Base-by-base conservation (phyloP, 2,329 filamentous ascomycete species). In the Acrocalymma vagum region DNA sequence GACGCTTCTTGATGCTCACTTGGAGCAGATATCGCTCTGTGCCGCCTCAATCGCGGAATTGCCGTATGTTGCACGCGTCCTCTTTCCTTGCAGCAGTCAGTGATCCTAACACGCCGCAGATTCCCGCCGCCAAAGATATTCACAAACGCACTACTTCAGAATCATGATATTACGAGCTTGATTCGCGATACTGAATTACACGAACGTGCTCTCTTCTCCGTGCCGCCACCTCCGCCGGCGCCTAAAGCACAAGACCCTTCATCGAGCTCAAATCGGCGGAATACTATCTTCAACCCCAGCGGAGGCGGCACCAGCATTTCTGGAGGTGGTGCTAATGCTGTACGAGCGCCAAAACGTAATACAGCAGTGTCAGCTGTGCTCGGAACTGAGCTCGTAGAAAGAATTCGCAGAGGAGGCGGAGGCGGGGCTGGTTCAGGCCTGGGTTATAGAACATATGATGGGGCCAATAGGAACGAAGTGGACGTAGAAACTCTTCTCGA, bases 131-230 rank as follows among this genome's bases (percentile, higher is more conserved):
- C 93, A n/a, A 95, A 90, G 62, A 91, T 94, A 63, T 99, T 97
- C 74, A 94, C 92, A 55, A 96, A 95, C 69, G 91, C 94, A 22
- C 81, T 99, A 25, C 84, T 97, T 32, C 85, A 87, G 41, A 85
- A 85, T 54, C 86, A 92, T 70, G 94, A 99, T 70, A 97, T 99
- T 57, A 97, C 94, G 4, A 83, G 89, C 9, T 77, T 99, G 31
- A 96, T 99, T 62, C 88, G 94, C 46, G 94, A 99, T 69, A 96
- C 93, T 3, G 94, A 99, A 71, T 76, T 87, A 15, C 93, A 97
- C 73, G 94, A 99, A 70, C 87, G 92, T 61, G 93, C 93, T 6
- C 83, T 99, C 13, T 99, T 97, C 76, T 95, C 93, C 24, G 86
- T 96, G 0, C 91, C 93, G 1, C 84, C 88, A 0, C 83, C 88